Conservation (phyloP, 768 basidiomycete genomes). For the Leccinum obscurum region DNA sequence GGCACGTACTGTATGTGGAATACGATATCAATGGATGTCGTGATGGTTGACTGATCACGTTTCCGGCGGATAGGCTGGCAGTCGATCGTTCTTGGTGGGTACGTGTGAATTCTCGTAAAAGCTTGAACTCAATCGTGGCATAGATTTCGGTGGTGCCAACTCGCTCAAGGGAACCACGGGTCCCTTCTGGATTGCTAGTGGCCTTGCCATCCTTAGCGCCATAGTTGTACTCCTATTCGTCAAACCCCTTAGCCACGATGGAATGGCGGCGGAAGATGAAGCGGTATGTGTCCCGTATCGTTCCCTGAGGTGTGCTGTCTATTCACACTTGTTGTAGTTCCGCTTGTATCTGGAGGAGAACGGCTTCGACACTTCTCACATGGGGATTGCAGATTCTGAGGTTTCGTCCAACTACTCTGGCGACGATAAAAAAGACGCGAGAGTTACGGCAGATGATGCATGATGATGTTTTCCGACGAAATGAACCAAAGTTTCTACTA, state of each 20-base stretch:
- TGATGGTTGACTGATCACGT: conserved; percentile 6
- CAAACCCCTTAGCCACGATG: conserved; percentile 69
- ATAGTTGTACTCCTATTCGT: conserved; percentile 71
- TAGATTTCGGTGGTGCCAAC: conserved; percentile 59
- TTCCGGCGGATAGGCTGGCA: conserved; percentile 51
- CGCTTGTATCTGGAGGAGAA: conserved; percentile 76
- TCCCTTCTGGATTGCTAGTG: conserved; percentile 87
- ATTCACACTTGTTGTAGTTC: conserved; percentile 49
- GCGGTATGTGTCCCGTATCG: conserved; percentile 41
- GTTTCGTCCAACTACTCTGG: conserved; percentile 18
- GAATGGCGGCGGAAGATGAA: conserved; percentile 76
- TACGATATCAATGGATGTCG: not conserved
- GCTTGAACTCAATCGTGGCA: conserved; percentile 1
- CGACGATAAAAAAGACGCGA: conserved; percentile 20
- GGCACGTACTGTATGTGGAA: conserved; percentile 71
- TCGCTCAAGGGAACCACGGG: conserved; percentile 69
- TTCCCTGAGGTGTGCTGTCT: not conserved
- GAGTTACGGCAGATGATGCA: conserved; percentile 7
- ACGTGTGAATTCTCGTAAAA: not conserved
- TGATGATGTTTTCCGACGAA: conserved; percentile 6
- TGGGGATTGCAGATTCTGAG: conserved; percentile 53
- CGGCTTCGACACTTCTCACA: conserved; percentile 74
- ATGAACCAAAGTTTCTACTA: not conserved
- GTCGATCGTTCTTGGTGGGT: conserved; percentile 59
- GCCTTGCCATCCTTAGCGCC: conserved; percentile 80